These are phyloP conservation scores for Peterozyma xylosa DNA, from an alignment of 805 yeast species.

Conservation along the genomic window DNA sequence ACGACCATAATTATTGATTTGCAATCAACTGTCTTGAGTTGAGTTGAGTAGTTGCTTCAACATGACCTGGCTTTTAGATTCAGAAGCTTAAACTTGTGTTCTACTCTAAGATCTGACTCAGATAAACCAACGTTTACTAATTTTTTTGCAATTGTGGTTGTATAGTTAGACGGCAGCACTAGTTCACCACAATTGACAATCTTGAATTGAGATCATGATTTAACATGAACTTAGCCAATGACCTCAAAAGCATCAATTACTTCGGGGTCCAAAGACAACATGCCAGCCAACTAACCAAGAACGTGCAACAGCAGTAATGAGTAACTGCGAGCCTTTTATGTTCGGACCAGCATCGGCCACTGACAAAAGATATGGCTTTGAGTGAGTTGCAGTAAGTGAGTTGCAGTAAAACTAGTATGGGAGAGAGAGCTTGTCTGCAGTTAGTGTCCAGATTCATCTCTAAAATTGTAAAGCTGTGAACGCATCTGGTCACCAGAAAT, in stretches of 20 bases:
- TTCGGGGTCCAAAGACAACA: slow-evolving; percentile 25
- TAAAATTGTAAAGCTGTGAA: slow-evolving; percentile 18
- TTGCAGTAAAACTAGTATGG: slow-evolving; percentile 35
- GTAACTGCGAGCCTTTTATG: slow-evolving; percentile 56
- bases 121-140: not conserved
- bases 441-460: not conserved
- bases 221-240: too few species aligned
- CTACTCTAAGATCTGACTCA: too few species aligned
- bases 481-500: slow-evolving; percentile 56
- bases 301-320: slow-evolving; percentile 26
- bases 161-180: too few species aligned
- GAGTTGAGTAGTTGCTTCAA: too few species aligned
- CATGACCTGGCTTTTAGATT: too few species aligned
- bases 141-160: too few species aligned
- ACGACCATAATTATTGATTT: too few species aligned
- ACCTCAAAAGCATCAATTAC: slow-evolving; percentile 48
- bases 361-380: slow-evolving; percentile 56
- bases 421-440: too few species aligned
- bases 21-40: too few species aligned
- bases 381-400: slow-evolving; percentile 68
- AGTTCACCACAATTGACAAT: too few species aligned
- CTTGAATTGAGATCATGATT: too few species aligned
- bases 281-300: slow-evolving; percentile 17
- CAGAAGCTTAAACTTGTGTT: too few species aligned
- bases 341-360: slow-evolving; percentile 59